Base-by-base conservation (phyloP, 2,329 filamentous ascomycete species). In the Trichocomaceae sp. region DNA sequence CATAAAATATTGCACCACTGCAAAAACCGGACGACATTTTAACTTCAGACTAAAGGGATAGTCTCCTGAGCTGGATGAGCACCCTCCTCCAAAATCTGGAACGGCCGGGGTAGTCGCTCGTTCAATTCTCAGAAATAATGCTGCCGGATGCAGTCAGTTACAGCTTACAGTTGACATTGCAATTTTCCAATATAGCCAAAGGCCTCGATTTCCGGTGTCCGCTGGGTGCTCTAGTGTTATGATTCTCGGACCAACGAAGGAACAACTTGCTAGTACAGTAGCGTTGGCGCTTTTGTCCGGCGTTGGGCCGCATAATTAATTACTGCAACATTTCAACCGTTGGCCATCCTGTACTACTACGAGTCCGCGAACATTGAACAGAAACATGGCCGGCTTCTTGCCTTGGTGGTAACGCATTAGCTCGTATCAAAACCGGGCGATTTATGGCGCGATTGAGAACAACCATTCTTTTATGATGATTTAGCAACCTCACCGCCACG, bases 81-180 rank as follows among this genome's bases (percentile, higher is more conserved):
- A n/a, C 22, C 50, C 42, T 26, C 39, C 8, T 51, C 41, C 22
- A 31, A 47, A 56, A 45, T 52, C 52, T 56, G 50, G 54, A 49
- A 56, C 54, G 39, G 35, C 54, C 45, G 54, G 54, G 54, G 54
- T 52, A 56, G 17, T 33, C 17, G n/a, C 47, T 37, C 33, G 33
- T 44, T 19, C 2, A 44, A 44, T 22, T 20, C 17, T 6, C 13
- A 17, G 22, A 47, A 47, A 17, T 2, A 3, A 8, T 31, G 22
- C 22, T 47, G 22, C 15, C 31, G 13, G 31, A 35, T 35, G 12
- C 31, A 35, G 31, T 35, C 31, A 35, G 31, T 35, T 15, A 5
- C 31, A 35, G 31, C 9, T 13, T 9, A 4, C 23, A 26, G 8
- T 26, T 26, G 7, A 29, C 26, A 29, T 26, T 26, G 23, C 29